Evolutionary conservation across 106 monocot genomes (phyloP).

Genomic region (Acorus calamus): DNA sequence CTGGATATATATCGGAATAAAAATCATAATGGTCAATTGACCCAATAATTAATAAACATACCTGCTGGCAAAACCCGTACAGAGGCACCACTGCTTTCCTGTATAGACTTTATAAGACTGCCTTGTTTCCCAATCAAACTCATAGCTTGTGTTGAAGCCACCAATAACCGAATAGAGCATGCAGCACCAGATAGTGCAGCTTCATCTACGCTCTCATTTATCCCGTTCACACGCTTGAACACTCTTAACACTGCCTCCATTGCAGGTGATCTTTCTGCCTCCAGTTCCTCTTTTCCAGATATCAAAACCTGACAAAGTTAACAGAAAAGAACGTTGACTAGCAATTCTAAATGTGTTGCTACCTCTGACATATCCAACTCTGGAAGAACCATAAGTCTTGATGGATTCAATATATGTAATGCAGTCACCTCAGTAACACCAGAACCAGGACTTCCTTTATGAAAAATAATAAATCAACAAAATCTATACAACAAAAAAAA

Average conservation of each 20-base stretch:
- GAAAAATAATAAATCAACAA: too few relatives aligned
- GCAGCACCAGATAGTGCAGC: conserved; percentile 10
- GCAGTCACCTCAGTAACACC: too few relatives aligned
- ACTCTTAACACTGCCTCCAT: conserved; percentile 76
- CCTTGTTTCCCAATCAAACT: conserved; percentile 91
- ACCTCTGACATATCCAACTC: too few relatives aligned
- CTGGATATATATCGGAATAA: not conserved
- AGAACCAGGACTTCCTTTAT: too few relatives aligned
- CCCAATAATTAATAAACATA: conserved; percentile 9
- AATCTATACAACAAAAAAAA: too few relatives aligned
- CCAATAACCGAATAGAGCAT: conserved; percentile 56
- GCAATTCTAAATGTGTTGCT: not conserved
- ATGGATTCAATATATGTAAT: too few relatives aligned
- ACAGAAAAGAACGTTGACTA: not conserved
- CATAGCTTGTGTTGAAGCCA: conserved; percentile 59
- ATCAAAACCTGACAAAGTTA: conserved; percentile 60
- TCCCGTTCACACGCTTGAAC: conserved; percentile 59
- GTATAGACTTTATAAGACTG: conserved; percentile 68
- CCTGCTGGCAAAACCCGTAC: conserved; percentile 65
- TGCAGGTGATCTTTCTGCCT: conserved; percentile 65
- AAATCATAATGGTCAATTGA: not conserved
- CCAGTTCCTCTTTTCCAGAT: conserved; percentile 73
- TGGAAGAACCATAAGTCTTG: too few relatives aligned
- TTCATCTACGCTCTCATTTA: conserved; percentile 35
- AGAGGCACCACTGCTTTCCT: conserved; percentile 53